Base-by-base conservation (phyloP, 2,329 filamentous ascomycete species). In the Fonsecaea nubica region DNA sequence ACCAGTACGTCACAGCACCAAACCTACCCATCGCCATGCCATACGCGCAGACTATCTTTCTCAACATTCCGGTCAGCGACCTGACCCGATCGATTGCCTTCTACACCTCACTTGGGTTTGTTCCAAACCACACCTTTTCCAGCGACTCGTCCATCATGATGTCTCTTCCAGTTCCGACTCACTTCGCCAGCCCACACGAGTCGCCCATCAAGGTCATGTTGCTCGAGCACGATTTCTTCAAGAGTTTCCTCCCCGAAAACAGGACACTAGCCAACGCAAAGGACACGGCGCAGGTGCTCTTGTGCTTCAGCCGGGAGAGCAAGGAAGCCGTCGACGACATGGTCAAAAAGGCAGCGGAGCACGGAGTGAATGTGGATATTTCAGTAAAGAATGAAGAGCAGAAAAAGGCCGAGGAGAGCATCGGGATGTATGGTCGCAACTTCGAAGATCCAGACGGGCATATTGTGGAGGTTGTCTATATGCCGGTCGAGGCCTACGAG, bases 101-200 rank as follows among this genome's bases (percentile, higher is more conserved):
- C 58, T 71, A 71, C 56, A 45, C 64, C 30, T 30, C 68, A 10
- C 62, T 70, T 7, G 69, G 69, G 40, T 70, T 71, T 62, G 63
- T 69, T 36, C 64, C 69, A 53, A 67, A 70, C 55, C 55, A 67
- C 30, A 68, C 67, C 33, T 71, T 71, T 64, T 62, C 65, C 53
- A 36, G 36, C 18, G 18, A 35, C 15, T 50, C 48, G 2, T 45
- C 56, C 13, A 45, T 61, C 4, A 63, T 58, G 60, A 63, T 71
- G 57, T 62, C 67, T 25, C 59, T 69, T 33, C 59, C 66, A 10
- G 53, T 62, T 35, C 42, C 35, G 13, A 21, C 53, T 32, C 63
- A 63, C 58, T 30, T 48, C 32, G 33, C 42, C 8, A 48, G 7
- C 21, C 42, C 42, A 3, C 18, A 48, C 21, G 42, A 48, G 2